Conservation (phyloP, 345 rosid genomes). For the Geranium rotundifolium region DNA sequence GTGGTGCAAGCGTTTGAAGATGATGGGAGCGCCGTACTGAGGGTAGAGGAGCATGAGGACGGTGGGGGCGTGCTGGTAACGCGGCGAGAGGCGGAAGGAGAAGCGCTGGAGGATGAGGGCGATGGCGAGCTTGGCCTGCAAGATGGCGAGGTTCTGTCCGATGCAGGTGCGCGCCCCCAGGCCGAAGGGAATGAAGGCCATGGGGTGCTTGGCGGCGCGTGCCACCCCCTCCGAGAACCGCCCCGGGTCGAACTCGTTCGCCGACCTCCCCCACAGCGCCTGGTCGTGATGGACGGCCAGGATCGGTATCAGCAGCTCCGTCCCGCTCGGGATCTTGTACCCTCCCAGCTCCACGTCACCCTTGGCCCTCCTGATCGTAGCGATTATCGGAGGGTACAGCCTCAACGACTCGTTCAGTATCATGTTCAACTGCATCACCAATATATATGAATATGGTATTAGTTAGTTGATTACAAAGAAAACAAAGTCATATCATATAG, state of each 20-base stretch:
- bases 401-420: constrained; percentile 54
- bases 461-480: no score
- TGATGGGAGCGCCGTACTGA: constrained; percentile 68
- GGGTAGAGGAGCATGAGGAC: constrained; percentile 62
- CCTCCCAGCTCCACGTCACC: constrained; percentile 61
- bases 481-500: no score
- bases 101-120: constrained; percentile 56
- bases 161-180: constrained; percentile 65
- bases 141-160: constrained; percentile 69
- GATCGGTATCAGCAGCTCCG: constrained; percentile 56
- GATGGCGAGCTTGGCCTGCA: constrained; percentile 63
- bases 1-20: constrained; percentile 25
- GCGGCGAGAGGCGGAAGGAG: constrained; percentile 48
- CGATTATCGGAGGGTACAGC: constrained; percentile 64
- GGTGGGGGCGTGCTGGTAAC: constrained; percentile 70
- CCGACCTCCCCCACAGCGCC: constrained; percentile 67
- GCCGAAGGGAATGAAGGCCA: constrained; percentile 68
- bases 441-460: no score
- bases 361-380: constrained; percentile 54
- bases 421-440: constrained; percentile 64
- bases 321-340: constrained; percentile 62
- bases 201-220: constrained; percentile 60
- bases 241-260: constrained; percentile 63
- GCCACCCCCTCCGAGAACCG: constrained; percentile 63
- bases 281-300: constrained; percentile 69